Base-by-base conservation (phyloP, 2,329 filamentous ascomycete species). In the Fusarium tuaranense region DNA sequence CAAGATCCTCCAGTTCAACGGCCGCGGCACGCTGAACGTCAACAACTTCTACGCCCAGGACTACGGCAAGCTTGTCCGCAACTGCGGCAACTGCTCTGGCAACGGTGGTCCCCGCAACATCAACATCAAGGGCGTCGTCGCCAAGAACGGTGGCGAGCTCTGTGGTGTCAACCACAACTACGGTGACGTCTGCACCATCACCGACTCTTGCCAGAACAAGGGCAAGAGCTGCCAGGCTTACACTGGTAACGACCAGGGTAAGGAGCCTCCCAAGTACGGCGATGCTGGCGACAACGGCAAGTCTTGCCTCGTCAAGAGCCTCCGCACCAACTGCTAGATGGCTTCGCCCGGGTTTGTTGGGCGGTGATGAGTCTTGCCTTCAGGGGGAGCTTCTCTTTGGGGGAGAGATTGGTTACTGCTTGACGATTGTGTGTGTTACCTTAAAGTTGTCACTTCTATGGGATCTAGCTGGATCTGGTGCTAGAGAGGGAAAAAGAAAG, bases 11-110 rank as follows among this genome's bases (percentile, higher is more conserved):
- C 83, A 85, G 70, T 81, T 82, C 76, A 84, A 84, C 75, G 83
- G 59, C 30, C 59, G 59, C 41, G 59, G 59, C 59, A 62, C 59
- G 8, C 59, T 62, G 30, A 62, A 62, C 27, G 41, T 62, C 30
- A 62, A 48, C 59, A 14, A 83, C 74, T 87, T 64, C 10, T 64
- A n/a, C 46, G 62, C 25, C 30, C 25, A 41, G 30, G 62, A 64
- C 34, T 64, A 64, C 48, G 86, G 86, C 55, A 88, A 87, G 73
- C 78, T 88, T 18, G 85, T 85, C 70, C 84, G 86, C 64, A 83
- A 82, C 63, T 88, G 86, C 77, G 86, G 86, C 34, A 87, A 64
- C 62, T 64, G 46, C 46, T 5, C 4, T 2, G 46, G 62, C n/a
- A 64, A 64, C 36, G 62, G 62, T 13, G 62, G 46, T 1, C 62